These are phyloP conservation scores for Ashbya aceris DNA, from an alignment of 1,139 yeast genomes.

Conservation along the genomic window DNA sequence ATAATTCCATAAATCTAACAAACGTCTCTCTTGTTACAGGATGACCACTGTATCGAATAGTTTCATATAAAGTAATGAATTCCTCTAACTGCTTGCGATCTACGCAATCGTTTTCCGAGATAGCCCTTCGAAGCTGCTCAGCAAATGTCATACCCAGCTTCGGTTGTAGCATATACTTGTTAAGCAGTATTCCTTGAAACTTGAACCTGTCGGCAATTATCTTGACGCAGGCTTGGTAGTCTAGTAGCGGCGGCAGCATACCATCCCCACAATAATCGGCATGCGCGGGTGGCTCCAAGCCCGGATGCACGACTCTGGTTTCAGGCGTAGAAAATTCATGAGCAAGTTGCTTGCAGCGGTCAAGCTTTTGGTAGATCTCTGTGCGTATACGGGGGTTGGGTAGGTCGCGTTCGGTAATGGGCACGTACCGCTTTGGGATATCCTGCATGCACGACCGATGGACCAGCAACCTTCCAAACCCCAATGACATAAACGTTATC, in stretches of 20 bases:
- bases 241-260: conserved; percentile 24
- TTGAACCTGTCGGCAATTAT: conserved; percentile 25
- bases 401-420: conserved; percentile 52
- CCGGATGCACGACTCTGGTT: conserved; percentile 25
- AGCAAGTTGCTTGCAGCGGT: conserved; percentile 19
- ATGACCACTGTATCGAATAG: conserved; percentile 56
- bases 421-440: conserved; percentile 69
- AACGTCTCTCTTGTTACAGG: conserved; percentile 54
- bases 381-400: conserved; percentile 39
- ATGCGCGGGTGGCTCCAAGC: conserved; percentile 26
- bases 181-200: conserved; percentile 25
- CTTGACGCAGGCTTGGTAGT: conserved; percentile 24
- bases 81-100: conserved; percentile 17
- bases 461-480: conserved; percentile 46
- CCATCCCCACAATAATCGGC: conserved; percentile 17
- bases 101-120: conserved; percentile 12
- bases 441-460: conserved; percentile 54
- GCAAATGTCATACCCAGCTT: conserved; percentile 20
- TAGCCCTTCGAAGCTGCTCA: conserved; percentile 18
- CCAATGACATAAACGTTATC: conserved; percentile 39
- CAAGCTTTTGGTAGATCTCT: conserved; percentile 37
- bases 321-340: conserved; percentile 24
- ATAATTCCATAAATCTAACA: conserved; percentile 45
- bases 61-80: conserved; percentile 57
- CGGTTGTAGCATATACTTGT: conserved; percentile 13